Conservation (phyloP, 2,329 filamentous ascomycete species). For the Talaromyces islandicus region DNA sequence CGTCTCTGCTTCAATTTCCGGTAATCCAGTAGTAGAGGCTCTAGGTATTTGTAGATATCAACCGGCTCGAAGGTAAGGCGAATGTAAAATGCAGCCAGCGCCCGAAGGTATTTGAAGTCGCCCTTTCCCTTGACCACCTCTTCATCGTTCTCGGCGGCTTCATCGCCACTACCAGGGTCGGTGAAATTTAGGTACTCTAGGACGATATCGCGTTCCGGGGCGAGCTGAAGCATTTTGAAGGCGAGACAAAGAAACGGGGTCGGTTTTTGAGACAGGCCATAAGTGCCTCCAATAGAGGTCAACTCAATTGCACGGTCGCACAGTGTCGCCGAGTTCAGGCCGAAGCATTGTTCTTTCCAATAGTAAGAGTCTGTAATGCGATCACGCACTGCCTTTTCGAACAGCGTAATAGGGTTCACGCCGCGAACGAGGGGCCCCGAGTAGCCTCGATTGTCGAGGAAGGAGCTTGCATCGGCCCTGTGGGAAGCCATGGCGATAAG, state of each 20-base stretch:
- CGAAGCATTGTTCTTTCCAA: slow-evolving; percentile 99
- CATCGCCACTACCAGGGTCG: slow-evolving; percentile 57
- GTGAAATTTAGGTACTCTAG: slow-evolving; percentile 72
- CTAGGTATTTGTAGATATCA: slow-evolving; percentile 72
- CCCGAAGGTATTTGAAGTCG: slow-evolving; percentile 72
- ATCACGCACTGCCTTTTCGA: slow-evolving; percentile 93
- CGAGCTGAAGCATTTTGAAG: slow-evolving; percentile 89
- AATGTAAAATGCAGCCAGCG: slow-evolving; percentile 89
- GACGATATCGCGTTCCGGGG: slow-evolving; percentile 71
- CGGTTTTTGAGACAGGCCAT: slow-evolving; percentile 76
- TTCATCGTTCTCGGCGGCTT: slow-evolving; percentile 16
- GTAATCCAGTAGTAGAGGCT: slow-evolving; percentile 75
- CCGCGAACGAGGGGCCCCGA: slow-evolving; percentile 71
- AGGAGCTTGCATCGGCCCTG: slow-evolving; percentile 67
- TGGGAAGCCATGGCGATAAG: slow-evolving; percentile 44
- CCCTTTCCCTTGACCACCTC: slow-evolving; percentile 29
- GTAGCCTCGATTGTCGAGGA: slow-evolving; percentile 89
- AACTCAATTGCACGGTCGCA: slow-evolving; percentile 87
- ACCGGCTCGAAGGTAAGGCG: slow-evolving; percentile 76
- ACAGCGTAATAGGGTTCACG: slow-evolving; percentile 88
- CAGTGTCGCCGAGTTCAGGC: slow-evolving; percentile 72
- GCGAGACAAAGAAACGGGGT: slow-evolving; percentile 87
- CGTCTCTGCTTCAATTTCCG: slow-evolving; percentile 76
- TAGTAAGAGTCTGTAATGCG: slow-evolving; percentile 94
- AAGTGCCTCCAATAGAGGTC: slow-evolving; percentile 78